These are phyloP conservation scores for Kurtzmaniella natalensis DNA, from an alignment of 1,139 yeast genomes.

Conservation along the genomic window DNA sequence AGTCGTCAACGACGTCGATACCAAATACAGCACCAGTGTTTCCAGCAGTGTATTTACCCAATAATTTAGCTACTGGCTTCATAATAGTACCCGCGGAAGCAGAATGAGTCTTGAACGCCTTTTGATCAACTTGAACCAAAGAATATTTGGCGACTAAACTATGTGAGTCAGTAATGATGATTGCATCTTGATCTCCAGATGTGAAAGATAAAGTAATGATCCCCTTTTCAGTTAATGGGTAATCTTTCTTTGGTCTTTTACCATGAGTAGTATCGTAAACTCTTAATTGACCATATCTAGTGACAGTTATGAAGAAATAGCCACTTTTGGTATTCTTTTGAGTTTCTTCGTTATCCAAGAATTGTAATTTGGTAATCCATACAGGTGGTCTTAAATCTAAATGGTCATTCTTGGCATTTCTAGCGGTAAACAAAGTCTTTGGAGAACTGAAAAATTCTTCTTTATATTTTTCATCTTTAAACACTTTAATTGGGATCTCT, in stretches of 20 bases:
- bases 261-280: constrained; percentile 58
- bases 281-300: constrained; percentile 67
- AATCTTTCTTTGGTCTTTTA: constrained; percentile 52
- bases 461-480: constrained; percentile 12
- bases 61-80: constrained; percentile 34
- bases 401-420: constrained; percentile 65
- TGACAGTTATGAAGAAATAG: constrained; percentile 55
- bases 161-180: constrained; percentile 55
- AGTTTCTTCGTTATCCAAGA: constrained; percentile 29
- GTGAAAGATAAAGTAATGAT: constrained; percentile 36
- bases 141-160: constrained; percentile 52
- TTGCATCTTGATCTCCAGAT: constrained; percentile 28
- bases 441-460: constrained; percentile 16
- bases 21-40: constrained; percentile 45
- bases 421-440: constrained; percentile 45
- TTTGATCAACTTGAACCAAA: constrained; percentile 32
- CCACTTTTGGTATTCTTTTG: constrained; percentile 20
- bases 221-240: constrained; percentile 47
- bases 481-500: constrained; percentile 13
- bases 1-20: constrained; percentile 20
- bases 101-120: constrained; percentile 35
- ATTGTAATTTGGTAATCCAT: constrained; percentile 53
- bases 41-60: constrained; percentile 42
- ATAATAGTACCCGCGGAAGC: constrained; percentile 42
- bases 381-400: constrained; percentile 62